phyloP scores from a whole-genome alignment of 2,329 filamentous ascomycete species.

The Talaromyces sp. region DNA sequence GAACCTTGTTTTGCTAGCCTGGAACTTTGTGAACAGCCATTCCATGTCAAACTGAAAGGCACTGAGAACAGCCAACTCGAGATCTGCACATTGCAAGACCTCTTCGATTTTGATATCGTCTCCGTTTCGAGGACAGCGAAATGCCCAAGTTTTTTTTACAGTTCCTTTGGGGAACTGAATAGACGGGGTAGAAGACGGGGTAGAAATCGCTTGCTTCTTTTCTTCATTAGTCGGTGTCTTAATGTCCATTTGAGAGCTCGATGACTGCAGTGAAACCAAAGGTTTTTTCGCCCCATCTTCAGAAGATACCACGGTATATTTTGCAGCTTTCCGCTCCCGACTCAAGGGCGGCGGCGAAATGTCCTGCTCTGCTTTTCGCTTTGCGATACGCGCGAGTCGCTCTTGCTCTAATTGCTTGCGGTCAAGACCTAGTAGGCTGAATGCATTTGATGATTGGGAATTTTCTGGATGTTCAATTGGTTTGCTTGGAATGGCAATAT shows the following conservation, averaged over 20 bases:
- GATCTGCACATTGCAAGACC: conserved; percentile 64
- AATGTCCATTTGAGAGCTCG: not conserved
- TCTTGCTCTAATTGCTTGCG: conserved; percentile 82
- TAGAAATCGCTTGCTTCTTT: not conserved
- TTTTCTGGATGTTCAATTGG: not conserved
- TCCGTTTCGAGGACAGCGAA: conserved; percentile 52
- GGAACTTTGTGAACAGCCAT: conserved; percentile 70
- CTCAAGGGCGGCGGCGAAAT: conserved; percentile 26
- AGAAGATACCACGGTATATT: conserved; percentile 6
- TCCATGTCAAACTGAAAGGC: conserved; percentile 81
- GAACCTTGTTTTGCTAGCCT: conserved; percentile 55
- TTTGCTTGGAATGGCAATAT: not conserved
- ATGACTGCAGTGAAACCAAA: not conserved
- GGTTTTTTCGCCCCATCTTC: not conserved
- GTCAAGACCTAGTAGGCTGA: conserved; percentile 54
- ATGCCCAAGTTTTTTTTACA: conserved; percentile 77
- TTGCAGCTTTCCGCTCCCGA: conserved; percentile 20
- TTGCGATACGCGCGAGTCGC: conserved; percentile 61
- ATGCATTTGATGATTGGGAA: not conserved
- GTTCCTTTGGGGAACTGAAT: conserved; percentile 53
- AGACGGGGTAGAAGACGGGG: conserved; percentile 13
- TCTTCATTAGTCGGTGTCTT: not conserved
- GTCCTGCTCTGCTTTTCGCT: conserved; percentile 48
- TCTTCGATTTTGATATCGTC: conserved; percentile 87
- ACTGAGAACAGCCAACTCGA: conserved; percentile 75